Percentiles rank a stretch among this genome's conserved stretches.
These are phyloP conservation scores for Pseudogymnoascus verrucosus DNA, from an alignment of 2,329 filamentous ascomycete genomes.

Conservation along the genomic window DNA sequence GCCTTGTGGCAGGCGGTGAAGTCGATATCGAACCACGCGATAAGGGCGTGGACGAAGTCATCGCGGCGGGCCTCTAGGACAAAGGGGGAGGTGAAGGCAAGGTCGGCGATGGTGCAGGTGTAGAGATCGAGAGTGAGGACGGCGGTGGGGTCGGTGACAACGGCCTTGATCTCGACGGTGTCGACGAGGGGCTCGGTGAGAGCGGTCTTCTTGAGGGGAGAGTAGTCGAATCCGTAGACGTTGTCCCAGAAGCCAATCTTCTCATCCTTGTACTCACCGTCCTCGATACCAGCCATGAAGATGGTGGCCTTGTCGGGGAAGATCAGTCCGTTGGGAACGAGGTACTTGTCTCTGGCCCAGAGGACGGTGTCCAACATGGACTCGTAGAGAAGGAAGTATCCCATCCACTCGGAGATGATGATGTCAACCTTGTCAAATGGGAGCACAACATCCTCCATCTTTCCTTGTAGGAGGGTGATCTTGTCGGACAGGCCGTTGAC, in stretches of 20 bases:
- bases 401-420: conserved; percentile 99
- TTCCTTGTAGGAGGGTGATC: conserved; percentile 96
- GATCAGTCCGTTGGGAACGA: conserved; percentile 79
- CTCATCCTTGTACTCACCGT: conserved; percentile 99
- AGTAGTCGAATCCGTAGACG: conserved; percentile 96
- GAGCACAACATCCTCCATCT: conserved; percentile 97
- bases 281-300: conserved; percentile 93
- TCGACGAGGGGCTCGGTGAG: conserved; percentile 95
- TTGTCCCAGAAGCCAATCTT: conserved; percentile 99
- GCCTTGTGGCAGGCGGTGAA: conserved; percentile 98
- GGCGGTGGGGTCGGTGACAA: conserved; percentile 81
- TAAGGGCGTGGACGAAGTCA: conserved; percentile 93
- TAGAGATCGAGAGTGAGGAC: conserved; percentile 90
- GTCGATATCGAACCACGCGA: conserved; percentile 99
- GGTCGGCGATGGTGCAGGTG: conserved; percentile 74
- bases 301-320: conserved; percentile 99
- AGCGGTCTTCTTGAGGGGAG: conserved; percentile 84
- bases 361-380: conserved; percentile 98
- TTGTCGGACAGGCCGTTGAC: conserved; percentile 88
- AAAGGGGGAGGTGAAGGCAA: conserved; percentile 77
- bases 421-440: conserved; percentile 96
- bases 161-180: conserved; percentile 93
- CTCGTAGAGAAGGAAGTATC: conserved; percentile 98
- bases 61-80: conserved; percentile 69
- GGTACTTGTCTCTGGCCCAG: conserved; percentile 89